These are phyloP conservation scores for Crithidia brevicula DNA, from an alignment of 208 protist species.

Conservation along the genomic window DNA sequence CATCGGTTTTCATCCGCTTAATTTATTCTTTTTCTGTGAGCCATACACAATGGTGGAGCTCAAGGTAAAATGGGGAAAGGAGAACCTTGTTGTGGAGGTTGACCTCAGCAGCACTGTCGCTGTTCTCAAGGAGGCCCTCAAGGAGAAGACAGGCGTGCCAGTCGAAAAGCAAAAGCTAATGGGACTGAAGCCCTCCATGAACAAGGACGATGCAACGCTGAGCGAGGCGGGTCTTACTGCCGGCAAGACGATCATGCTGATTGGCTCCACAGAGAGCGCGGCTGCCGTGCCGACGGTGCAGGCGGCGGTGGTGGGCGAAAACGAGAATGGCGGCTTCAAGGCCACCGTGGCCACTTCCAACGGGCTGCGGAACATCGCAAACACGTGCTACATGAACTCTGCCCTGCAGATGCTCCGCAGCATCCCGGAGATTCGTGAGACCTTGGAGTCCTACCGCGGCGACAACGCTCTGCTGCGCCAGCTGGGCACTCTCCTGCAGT, in stretches of 20 bases:
- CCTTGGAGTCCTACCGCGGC: constrained; percentile 33
- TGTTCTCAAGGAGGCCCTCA: constrained; percentile 59
- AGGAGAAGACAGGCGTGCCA: constrained; percentile 64
- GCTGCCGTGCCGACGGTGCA: constrained; percentile 28
- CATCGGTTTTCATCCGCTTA: no score
- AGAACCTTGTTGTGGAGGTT: constrained; percentile 60
- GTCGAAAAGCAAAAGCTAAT: constrained; percentile 89
- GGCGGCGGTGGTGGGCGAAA: constrained; percentile 15
- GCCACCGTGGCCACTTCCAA: constrained; percentile 29
- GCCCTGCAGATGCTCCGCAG: constrained; percentile 82
- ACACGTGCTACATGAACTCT: constrained; percentile 93
- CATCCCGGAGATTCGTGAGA: constrained; percentile 70
- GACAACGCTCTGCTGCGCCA: constrained; percentile 44
- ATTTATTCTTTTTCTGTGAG: no score
- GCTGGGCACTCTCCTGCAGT: constrained; percentile 46
- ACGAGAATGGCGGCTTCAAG: constrained; percentile 24
- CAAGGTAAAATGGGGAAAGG: constrained; percentile 83
- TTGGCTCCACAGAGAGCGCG: constrained; percentile 65
- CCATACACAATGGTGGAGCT: constrained; percentile 43
- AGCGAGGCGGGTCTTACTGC: constrained; percentile 41
- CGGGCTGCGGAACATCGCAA: constrained; percentile 81
- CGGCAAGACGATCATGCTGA: constrained; percentile 80
- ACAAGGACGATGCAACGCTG: constrained; percentile 42
- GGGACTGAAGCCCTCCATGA: constrained; percentile 48
- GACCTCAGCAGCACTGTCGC: constrained; percentile 39